These are phyloP conservation scores for Nothophytophthora sp. DNA, from an alignment of 352 stramenopile species.

Conservation along the genomic window DNA sequence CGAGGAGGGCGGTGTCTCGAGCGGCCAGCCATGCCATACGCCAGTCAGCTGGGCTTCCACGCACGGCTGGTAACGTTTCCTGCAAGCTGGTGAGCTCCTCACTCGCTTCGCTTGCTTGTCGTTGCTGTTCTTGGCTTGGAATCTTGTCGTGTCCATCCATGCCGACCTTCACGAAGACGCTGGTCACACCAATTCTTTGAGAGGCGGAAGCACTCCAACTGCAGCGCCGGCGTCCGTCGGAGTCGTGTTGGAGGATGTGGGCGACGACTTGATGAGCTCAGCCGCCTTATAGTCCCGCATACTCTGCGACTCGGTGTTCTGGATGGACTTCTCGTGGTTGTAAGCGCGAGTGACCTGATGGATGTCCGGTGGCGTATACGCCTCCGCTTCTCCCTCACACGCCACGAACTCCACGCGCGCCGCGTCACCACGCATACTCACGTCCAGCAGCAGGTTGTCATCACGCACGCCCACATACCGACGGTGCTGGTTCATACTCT, in stretches of 20 bases:
- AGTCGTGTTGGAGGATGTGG: slow-evolving; percentile 22
- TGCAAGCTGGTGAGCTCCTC: too few relatives aligned
- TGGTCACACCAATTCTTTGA: slow-evolving; percentile 15
- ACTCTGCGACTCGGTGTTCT: slow-evolving; percentile 73
- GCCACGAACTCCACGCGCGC: slow-evolving; percentile 78
- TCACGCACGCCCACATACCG: slow-evolving; percentile 79
- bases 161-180: not conserved
- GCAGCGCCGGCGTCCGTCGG: slow-evolving; percentile 23
- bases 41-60: too few relatives aligned
- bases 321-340: slow-evolving; percentile 69
- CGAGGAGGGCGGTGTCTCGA: slow-evolving; percentile 14
- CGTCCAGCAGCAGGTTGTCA: slow-evolving; percentile 73
- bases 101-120: too few relatives aligned
- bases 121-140: too few relatives aligned
- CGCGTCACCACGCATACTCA: slow-evolving; percentile 85
- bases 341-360: slow-evolving; percentile 70
- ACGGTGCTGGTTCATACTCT: slow-evolving; percentile 90
- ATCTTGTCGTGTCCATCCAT: too few relatives aligned
- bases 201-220: slow-evolving; percentile 15
- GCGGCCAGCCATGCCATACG: too few relatives aligned
- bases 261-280: slow-evolving; percentile 40
- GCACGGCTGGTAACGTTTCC: too few relatives aligned
- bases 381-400: slow-evolving; percentile 36
- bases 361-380: slow-evolving; percentile 68
- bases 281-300: slow-evolving; percentile 76